Conservation (phyloP, 495 filamentous ascomycete species). For the Penicillium simplicissimum region DNA sequence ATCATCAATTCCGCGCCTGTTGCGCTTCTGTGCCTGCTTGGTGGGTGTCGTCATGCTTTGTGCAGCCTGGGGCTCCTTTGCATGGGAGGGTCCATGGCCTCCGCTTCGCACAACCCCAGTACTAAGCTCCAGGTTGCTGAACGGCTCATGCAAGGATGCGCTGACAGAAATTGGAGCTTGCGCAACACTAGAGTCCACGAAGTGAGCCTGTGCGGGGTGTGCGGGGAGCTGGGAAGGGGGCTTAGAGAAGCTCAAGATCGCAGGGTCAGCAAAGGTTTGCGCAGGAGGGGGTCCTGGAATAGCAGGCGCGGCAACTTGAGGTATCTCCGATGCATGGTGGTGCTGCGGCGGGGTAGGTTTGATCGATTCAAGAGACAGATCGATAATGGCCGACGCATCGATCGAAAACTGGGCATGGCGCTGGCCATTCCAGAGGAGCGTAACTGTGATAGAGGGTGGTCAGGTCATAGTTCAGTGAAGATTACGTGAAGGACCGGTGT, state of each 20-base stretch:
- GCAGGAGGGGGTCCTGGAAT: slow-evolving; percentile 16
- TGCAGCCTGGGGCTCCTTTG: slow-evolving; percentile 21
- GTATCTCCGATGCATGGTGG: slow-evolving; percentile 21
- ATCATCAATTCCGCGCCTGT: slow-evolving; percentile 35
- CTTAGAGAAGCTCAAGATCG: slow-evolving; percentile 52
- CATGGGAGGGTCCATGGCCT: slow-evolving; percentile 14
- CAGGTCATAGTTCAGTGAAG: neutral
- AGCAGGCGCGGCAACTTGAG: slow-evolving; percentile 5
- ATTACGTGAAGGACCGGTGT: neutral
- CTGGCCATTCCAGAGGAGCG: slow-evolving; percentile 52
- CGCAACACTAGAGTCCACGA: neutral
- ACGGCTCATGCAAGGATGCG: slow-evolving; percentile 43
- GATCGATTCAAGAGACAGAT: slow-evolving; percentile 53
- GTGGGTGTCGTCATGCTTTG: slow-evolving; percentile 20
- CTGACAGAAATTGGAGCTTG: slow-evolving; percentile 26
- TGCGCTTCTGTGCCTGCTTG: slow-evolving; percentile 30
- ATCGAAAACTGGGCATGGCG: slow-evolving; percentile 50
- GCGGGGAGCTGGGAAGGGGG: slow-evolving; percentile 21
- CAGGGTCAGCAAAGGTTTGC: slow-evolving; percentile 55
- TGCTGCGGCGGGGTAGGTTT: slow-evolving; percentile 25
- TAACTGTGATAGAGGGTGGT: slow-evolving; percentile 34
- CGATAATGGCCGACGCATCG: slow-evolving; percentile 57
- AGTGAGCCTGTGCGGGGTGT: slow-evolving; percentile 10
- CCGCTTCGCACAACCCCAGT: slow-evolving; percentile 17
- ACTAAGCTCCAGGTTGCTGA: slow-evolving; percentile 44